Conservation (phyloP, 2,329 filamentous ascomycete species). For the Colletotrichum godetiae region DNA sequence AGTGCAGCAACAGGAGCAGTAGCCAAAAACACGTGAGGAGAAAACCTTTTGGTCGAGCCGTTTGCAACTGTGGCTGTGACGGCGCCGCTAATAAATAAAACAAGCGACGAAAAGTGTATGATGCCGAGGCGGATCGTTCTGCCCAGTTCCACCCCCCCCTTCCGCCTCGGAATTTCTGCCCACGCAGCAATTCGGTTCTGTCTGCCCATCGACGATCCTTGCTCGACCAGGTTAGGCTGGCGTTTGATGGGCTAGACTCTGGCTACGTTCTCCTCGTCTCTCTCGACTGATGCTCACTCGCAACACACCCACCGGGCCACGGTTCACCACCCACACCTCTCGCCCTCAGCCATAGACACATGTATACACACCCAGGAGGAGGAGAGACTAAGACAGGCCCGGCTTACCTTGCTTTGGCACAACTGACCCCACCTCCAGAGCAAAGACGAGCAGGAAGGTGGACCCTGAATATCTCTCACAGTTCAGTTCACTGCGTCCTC, state of each 20-base stretch:
- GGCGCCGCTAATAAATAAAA: slow-evolving; percentile 6
- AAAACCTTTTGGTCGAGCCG: background rate
- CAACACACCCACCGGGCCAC: slow-evolving; percentile 15
- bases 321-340: slow-evolving; percentile 3
- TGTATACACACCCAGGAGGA: slow-evolving; percentile 1
- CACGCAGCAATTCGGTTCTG: slow-evolving; percentile 32
- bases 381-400: slow-evolving; percentile 25
- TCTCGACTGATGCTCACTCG: slow-evolving; percentile 14
- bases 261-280: slow-evolving; percentile 10
- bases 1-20: too few species aligned
- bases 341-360: slow-evolving; percentile 7
- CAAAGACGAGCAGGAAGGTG: slow-evolving; percentile 25
- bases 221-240: slow-evolving; percentile 26
- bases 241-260: slow-evolving; percentile 31
- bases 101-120: slow-evolving; percentile 13
- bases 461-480: slow-evolving; percentile 34
- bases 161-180: slow-evolving; percentile 30
- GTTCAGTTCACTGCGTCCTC: slow-evolving; percentile 9
- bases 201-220: slow-evolving; percentile 27
- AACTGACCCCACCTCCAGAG: slow-evolving; percentile 29
- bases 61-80: slow-evolving; percentile 24
- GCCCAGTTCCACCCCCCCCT: slow-evolving; percentile 28
- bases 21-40: slow-evolving; percentile 14
- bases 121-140: slow-evolving; percentile 29
- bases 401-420: slow-evolving; percentile 27